phyloP scores from a whole-genome alignment of 2,329 filamentous ascomycete genomes.

The Fusarium sterilihyphosum region DNA sequence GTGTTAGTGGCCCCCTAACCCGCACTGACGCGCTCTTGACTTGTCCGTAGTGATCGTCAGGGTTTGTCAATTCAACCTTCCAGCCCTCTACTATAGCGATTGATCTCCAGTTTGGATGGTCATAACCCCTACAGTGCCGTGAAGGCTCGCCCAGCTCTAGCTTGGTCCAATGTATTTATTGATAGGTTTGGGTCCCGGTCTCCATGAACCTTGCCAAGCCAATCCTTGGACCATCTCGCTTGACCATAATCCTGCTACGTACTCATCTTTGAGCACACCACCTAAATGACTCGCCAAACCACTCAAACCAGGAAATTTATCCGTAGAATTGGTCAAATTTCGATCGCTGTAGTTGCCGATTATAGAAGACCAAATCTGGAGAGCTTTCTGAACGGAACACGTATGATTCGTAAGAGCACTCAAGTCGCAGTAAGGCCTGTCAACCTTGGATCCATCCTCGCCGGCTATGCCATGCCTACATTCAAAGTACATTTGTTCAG shows the following conservation, averaged over 20 bases:
- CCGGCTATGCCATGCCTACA: fast-evolving
- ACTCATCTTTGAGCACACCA: fast-evolving
- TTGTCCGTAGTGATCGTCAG: background rate
- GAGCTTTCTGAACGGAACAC: fast-evolving
- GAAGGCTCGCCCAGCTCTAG: background rate
- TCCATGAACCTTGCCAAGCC: background rate
- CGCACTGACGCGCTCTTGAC: background rate
- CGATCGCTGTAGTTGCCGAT: fast-evolving
- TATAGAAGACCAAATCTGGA: fast-evolving
- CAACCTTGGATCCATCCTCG: fast-evolving
- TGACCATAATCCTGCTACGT: background rate
- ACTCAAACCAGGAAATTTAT: fast-evolving
- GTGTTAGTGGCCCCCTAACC: fast-evolving
- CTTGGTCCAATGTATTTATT: background rate
- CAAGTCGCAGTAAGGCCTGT: fast-evolving
- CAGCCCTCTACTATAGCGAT: fast-evolving
- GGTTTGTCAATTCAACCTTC: fast-evolving
- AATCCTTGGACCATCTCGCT: fast-evolving
- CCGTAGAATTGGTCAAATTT: fast-evolving
- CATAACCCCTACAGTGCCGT: background rate
- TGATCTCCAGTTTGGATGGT: background rate
- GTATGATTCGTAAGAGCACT: fast-evolving
- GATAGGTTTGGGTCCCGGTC: background rate
- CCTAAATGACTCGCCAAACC: fast-evolving
- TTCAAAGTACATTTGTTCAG: fast-evolving